Percentiles rank a stretch among this genome's conserved stretches.
These are phyloP conservation scores for Boeremia lycopersici DNA, from an alignment of 2,329 filamentous ascomycete species.

Conservation along the genomic window DNA sequence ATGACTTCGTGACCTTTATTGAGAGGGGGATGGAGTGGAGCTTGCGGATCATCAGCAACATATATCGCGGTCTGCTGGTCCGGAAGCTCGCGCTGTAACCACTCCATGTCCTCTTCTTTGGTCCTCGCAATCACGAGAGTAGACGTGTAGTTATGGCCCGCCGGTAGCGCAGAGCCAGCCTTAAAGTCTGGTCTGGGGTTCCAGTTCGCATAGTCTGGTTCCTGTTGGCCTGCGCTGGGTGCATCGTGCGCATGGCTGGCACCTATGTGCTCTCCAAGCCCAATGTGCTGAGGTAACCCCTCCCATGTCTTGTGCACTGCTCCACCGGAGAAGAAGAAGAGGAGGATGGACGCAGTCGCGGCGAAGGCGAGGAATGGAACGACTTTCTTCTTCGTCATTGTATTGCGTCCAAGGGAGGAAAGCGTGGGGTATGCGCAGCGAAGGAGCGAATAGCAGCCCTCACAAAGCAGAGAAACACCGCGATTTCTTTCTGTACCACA, in stretches of 20 bases:
- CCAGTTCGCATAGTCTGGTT: slow-evolving; percentile 46
- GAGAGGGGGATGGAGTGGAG: slow-evolving; percentile 56
- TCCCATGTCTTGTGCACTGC: slow-evolving; percentile 45
- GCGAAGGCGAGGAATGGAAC: slow-evolving; percentile 40
- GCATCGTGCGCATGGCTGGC: slow-evolving; percentile 19
- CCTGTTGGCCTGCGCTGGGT: slow-evolving; percentile 18
- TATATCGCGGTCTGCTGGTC: slow-evolving; percentile 58
- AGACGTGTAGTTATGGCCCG: slow-evolving; percentile 59
- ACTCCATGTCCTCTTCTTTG: slow-evolving; percentile 58
- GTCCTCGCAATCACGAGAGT: slow-evolving; percentile 61
- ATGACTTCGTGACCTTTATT: slow-evolving; percentile 69
- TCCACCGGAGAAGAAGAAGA: slow-evolving; percentile 49
- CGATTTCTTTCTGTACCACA: not conserved
- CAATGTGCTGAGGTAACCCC: slow-evolving; percentile 49
- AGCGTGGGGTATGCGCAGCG: not conserved
- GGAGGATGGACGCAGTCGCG: slow-evolving; percentile 41
- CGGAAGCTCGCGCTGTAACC: slow-evolving; percentile 61
- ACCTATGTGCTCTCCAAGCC: slow-evolving; percentile 46
- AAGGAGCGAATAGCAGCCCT: not conserved
- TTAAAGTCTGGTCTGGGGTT: slow-evolving; percentile 45
- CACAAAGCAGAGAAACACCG: not conserved
- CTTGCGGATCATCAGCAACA: slow-evolving; percentile 57
- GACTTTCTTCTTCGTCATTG: slow-evolving; percentile 37
- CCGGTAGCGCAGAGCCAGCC: slow-evolving; percentile 43
- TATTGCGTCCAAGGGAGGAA: not conserved